phyloP scores from a whole-genome alignment of 2,329 filamentous ascomycete genomes.

The Sporothrix inflata region DNA sequence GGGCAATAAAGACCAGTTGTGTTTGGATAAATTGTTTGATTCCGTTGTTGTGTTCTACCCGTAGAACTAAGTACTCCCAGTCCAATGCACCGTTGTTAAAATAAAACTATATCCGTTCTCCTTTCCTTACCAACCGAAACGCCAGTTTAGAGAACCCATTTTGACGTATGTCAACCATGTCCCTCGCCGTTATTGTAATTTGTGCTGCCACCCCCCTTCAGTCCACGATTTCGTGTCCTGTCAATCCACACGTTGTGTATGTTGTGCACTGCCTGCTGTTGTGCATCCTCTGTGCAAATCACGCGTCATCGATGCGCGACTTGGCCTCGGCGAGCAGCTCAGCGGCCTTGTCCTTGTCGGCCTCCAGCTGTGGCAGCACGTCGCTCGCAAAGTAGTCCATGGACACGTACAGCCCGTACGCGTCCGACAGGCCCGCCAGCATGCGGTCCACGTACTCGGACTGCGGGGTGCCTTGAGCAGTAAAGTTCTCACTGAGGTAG shows the following conservation, averaged over 20 bases:
- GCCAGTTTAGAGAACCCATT: background rate
- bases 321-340: too few relatives aligned
- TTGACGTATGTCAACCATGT: background rate
- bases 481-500: conserved; percentile 44
- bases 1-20: background rate
- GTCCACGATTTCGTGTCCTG: background rate
- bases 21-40: background rate
- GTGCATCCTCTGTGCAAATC: background rate
- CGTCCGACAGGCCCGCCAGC: conserved; percentile 45
- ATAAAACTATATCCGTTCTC: background rate
- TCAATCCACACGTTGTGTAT: background rate
- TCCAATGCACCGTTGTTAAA: background rate
- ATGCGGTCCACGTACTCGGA: conserved; percentile 49
- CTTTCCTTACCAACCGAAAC: background rate
- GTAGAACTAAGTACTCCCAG: background rate
- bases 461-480: conserved; percentile 43
- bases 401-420: conserved; percentile 40
- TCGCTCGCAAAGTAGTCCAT: background rate
- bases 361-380: background rate
- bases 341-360: background rate
- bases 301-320: background rate
- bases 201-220: background rate
- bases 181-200: background rate
- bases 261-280: background rate
- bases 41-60: background rate